These are phyloP conservation scores for Gossypium thurberi DNA, from an alignment of 345 rosid genomes.

Conservation along the genomic window DNA sequence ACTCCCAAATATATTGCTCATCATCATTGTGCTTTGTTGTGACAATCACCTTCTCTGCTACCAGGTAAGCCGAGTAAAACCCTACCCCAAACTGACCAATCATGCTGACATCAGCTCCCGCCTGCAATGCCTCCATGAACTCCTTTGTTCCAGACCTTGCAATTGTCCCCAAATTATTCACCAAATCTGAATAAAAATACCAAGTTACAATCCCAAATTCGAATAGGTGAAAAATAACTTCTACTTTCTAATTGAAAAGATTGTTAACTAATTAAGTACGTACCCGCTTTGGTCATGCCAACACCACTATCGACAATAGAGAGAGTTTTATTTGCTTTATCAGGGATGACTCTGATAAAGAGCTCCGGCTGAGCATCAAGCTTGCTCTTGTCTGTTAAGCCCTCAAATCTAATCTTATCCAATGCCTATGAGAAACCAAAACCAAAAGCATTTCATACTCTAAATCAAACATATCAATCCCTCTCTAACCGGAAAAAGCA, in stretches of 20 bases:
- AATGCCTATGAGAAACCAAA: conserved; percentile 14
- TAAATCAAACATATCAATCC: not conserved
- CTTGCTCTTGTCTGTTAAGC: conserved; percentile 27
- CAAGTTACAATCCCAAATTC: not conserved
- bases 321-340: conserved; percentile 26
- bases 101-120: conserved; percentile 18
- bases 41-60: conserved; percentile 36
- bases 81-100: conserved; percentile 19
- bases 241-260: not conserved
- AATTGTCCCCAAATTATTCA: conserved; percentile 16
- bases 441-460: not conserved
- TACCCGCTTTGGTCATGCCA: conserved; percentile 41
- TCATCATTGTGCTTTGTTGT: conserved; percentile 36
- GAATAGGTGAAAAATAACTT: not conserved
- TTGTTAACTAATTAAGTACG: not conserved
- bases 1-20: conserved; percentile 37
- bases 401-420: conserved; percentile 36
- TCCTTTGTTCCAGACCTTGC: conserved; percentile 18
- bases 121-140: conserved; percentile 18
- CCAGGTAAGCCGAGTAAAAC: conserved; percentile 32
- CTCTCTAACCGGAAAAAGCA: not conserved
- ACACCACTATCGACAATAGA: conserved; percentile 35
- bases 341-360: conserved; percentile 32
- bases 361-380: conserved; percentile 30
- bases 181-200: not conserved